These are phyloP conservation scores for Monosporascus sp. DNA, from an alignment of 2,329 filamentous ascomycete genomes.

Conservation along the genomic window DNA sequence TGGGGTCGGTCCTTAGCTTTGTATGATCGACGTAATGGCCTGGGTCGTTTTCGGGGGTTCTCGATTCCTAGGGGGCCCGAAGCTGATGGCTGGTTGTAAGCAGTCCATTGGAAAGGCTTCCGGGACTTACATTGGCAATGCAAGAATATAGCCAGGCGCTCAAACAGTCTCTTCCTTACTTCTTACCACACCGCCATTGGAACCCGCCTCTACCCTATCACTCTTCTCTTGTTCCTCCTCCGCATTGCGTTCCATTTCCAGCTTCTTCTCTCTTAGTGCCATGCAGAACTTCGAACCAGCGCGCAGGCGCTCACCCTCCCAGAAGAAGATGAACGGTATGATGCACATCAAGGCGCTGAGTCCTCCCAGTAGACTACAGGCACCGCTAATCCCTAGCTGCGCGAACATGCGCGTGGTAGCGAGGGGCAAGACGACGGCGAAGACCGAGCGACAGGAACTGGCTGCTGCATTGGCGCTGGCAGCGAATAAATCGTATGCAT, in stretches of 20 bases:
- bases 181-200: background rate
- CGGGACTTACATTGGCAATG: background rate
- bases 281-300: conserved; percentile 57
- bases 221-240: conserved; percentile 26
- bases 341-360: conserved; percentile 44
- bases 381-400: conserved; percentile 40
- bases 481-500: conserved; percentile 62
- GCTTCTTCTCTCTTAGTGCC: conserved; percentile 47
- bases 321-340: conserved; percentile 49
- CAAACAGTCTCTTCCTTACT: conserved; percentile 10
- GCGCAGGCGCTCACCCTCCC: conserved; percentile 50
- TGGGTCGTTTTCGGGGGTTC: no score
- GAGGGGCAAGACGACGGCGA: conserved; percentile 53
- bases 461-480: conserved; percentile 50
- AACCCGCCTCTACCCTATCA: conserved; percentile 3
- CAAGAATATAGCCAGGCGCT: background rate
- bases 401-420: conserved; percentile 46
- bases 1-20: background rate
- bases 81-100: background rate
- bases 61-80: background rate
- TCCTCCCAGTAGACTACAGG: conserved; percentile 47
- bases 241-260: conserved; percentile 35
- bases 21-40: background rate
- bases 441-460: conserved; percentile 41
- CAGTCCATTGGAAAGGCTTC: background rate